phyloP scores from a whole-genome alignment of 2,329 filamentous ascomycete genomes.

The Phialocephala sp. region DNA sequence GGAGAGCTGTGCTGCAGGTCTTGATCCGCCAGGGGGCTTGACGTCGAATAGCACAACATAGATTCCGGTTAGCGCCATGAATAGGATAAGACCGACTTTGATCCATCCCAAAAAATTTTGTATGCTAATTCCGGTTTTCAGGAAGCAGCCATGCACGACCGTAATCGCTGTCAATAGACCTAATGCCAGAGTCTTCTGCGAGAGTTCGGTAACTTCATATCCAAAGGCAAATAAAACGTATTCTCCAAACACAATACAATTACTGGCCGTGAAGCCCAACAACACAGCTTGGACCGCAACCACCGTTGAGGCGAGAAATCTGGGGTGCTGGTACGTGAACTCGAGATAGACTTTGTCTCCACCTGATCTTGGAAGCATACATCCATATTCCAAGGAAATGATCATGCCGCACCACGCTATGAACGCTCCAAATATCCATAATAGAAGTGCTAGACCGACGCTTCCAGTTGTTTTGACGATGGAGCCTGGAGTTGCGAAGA shows the following conservation, averaged over 20 bases:
- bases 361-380: constrained; percentile 52
- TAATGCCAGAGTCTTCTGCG: constrained; percentile 50
- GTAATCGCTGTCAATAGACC: constrained; percentile 62
- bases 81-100: constrained; percentile 63
- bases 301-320: constrained; percentile 57
- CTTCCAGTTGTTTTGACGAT: constrained; percentile 72
- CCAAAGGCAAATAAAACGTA: constrained; percentile 54
- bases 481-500: constrained; percentile 59
- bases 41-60: constrained; percentile 59
- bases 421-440: constrained; percentile 58
- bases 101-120: constrained; percentile 68
- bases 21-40: constrained; percentile 31
- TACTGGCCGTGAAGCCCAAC: constrained; percentile 57
- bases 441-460: constrained; percentile 57
- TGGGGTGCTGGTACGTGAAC: constrained; percentile 57
- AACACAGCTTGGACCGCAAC: constrained; percentile 57
- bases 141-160: constrained; percentile 62
- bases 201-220: constrained; percentile 51
- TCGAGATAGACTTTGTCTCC: constrained; percentile 61
- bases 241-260: constrained; percentile 57
- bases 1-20: constrained; percentile 28
- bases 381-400: constrained; percentile 53
- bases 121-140: constrained; percentile 60
- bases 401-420: constrained; percentile 51
- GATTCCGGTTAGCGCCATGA: constrained; percentile 66